Evolutionary conservation across 2,329 filamentous ascomycete genomes (phyloP), one percentile per base, ranked within the genome.

Genomic region (Penicillium sp.): DNA sequence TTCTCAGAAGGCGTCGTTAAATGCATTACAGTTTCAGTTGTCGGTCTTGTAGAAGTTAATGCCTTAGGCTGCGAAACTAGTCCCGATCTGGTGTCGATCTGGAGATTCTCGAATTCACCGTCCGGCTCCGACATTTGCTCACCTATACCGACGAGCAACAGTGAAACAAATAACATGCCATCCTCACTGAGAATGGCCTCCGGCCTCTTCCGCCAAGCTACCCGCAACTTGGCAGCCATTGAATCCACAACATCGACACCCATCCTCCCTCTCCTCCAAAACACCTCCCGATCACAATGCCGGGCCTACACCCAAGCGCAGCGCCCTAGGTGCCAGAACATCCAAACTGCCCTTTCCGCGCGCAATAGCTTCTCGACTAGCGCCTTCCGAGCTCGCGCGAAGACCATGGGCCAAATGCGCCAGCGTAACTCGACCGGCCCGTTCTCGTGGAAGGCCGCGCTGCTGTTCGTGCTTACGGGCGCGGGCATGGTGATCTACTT

Each of bases 381-480:
- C 4, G 45, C 61, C 1, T 42, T 53, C 40, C 60, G 59, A 24
- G 40, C 57, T 14, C 53, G 56, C 13, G 60, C 62, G 5, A 72
- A 69, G 56, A 74, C 72, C 30, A 71, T 75, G 62, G 68, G 69
- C 46, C 71, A 75, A 57, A 53, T 75, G 49, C 67, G 68, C 36
- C 65, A 71, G 41, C 71, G 72, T 30, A 63, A 69, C 53, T 63
- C 68, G 5, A 75, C 69, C 25, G 72, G 72, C 2, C 94, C 94
- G 27, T 97, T 99, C 77, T 96, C 92, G 48, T 92, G 89, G 84
- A 92, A 90, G 74, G 88, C 92, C 28, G 92, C 90, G 16, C 63
- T 91, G 45, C 80, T 99, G 57, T 97, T 99, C 76, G 79, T 97
- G 58, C 69, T 81, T 42, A 88, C 91, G 2, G 91, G 89, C 62